Base-by-base conservation (phyloP, 2,329 filamentous ascomycete species). In the Penicillium concentricum region DNA sequence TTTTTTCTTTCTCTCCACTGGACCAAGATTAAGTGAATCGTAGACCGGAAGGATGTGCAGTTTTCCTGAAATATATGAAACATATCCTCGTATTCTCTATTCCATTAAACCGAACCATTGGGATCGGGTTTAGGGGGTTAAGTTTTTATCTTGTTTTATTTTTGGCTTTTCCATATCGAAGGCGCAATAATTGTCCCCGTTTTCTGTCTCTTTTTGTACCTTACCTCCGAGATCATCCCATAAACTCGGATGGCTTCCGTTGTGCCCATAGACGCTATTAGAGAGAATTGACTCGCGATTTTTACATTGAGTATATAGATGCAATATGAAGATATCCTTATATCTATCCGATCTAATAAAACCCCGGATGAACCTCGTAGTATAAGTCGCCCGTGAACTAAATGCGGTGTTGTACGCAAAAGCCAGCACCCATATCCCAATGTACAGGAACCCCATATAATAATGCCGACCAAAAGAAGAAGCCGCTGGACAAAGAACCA, bases 381-480 rank as follows among this genome's bases (percentile, higher is more conserved):
- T 18, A 51, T 20, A 32, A 42, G 26, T 24, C 18, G 18, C 37
- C 18, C 15, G 12, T 28, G 24, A 49, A 49, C 8, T n/a, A 26
- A 46, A 38, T 38, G 34, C n/a, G n/a, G 22, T 44, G 16, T 26
- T 48, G n/a, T 37, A 5, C n/a, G 13, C 30, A 24, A 9, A 34
- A 47, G 18, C 20, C 20, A 34, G 20, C 45, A 28, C 34, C 34
- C 46, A 15, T 37, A 35, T 24, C 47, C 47, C 35, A 39, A 50
- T 42, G 18, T 30, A 32, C 28, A 51, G 28, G 37, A 41, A 51
- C 48, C 39, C 41, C 47, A 43, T 41, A 51, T 16, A 54, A 8
- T 41, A 55, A 63, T 61, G 54, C 38, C 44, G 49, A 38, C 41
- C 44, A 32, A 46, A 43, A 43, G 30, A 62, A 50, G 49, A 59